Evolutionary conservation across 2,329 filamentous ascomycete species (phyloP).

Genomic region (Arthrobotrys musiformis): DNA sequence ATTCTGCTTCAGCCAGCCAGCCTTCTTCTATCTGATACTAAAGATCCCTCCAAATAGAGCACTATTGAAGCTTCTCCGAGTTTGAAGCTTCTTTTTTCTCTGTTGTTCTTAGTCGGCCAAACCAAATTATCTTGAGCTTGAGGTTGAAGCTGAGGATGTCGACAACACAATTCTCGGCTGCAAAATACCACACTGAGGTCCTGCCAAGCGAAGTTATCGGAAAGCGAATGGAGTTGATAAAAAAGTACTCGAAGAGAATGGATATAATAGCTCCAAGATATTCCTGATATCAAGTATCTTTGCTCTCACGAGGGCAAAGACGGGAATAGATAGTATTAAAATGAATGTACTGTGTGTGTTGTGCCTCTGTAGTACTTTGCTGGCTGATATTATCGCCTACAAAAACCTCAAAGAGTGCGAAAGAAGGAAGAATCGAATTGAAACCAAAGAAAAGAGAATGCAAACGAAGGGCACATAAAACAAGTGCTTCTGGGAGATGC

Average conservation of each 20-base stretch:
- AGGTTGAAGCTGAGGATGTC: not conserved
- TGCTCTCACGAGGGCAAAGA: not conserved
- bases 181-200: constrained; percentile 28
- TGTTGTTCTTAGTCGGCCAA: not conserved
- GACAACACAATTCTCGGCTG: constrained; percentile 14
- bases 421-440: constrained; percentile 24
- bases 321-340: not conserved
- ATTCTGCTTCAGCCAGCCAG: not conserved
- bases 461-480: constrained; percentile 44
- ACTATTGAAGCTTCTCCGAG: constrained; percentile 18
- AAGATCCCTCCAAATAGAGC: constrained; percentile 15
- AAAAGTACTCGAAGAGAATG: not conserved
- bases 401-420: not conserved
- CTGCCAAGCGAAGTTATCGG: not conserved
- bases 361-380: not conserved
- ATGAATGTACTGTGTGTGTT: not conserved
- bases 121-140: constrained; percentile 5
- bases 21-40: not conserved
- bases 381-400: not conserved
- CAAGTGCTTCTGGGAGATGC: constrained; percentile 37
- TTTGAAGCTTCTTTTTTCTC: not conserved
- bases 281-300: not conserved
- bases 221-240: not conserved
- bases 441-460: constrained; percentile 23
- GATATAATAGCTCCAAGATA: not conserved